Base-by-base conservation (phyloP, 177 flowering plant species). In the Vitis hybrid region DNA sequence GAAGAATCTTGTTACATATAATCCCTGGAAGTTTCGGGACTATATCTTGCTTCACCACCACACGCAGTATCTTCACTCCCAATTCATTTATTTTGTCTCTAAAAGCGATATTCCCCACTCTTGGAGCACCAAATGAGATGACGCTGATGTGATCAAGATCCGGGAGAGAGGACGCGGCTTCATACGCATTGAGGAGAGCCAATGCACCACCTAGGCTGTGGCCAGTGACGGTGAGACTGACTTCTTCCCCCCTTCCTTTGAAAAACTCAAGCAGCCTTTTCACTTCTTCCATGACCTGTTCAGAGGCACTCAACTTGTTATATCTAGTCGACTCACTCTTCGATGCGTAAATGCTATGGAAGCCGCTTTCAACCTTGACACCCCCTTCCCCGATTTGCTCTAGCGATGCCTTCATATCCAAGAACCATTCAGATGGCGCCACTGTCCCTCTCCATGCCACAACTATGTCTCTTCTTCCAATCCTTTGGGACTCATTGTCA, bases 391-490 rank as follows among this genome's bases (percentile, higher is more conserved):
- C 83, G 24, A 79, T 54, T n/a, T 78, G 76, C 68, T 70, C 77
- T 9, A 84, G 50, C 9, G 72, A 64, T 4, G 67, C 32, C 58
- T 77, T 78, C 20, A 83, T 46, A 65, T 86, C 78, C 30, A 77
- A 80, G 32, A 68, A 74, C 90, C 87, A 86, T 64, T 86, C 86
- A 2, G 77, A 61, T 2, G 77, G 84, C 15, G 81, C 74, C 15
- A 76, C 80, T 0, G 87, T 87, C 9, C 91, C 91, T 2, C 89
- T 75, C 86, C 86, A 85, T 0, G 87, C 84, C 18, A 87, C 85
- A 2, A 79, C 77, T 11, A 87, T 76, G 71, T 87, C 89, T 21
- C 89, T 67, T 11, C 89, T 64, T 9, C 89, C 87, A 18, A 84
- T 74, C 41, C 84, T 52, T 1, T 27, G 17, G 2, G 84, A 27